Evolutionary conservation across 345 rosid genomes (phyloP).

Genomic region (Euclidium syriacum): DNA sequence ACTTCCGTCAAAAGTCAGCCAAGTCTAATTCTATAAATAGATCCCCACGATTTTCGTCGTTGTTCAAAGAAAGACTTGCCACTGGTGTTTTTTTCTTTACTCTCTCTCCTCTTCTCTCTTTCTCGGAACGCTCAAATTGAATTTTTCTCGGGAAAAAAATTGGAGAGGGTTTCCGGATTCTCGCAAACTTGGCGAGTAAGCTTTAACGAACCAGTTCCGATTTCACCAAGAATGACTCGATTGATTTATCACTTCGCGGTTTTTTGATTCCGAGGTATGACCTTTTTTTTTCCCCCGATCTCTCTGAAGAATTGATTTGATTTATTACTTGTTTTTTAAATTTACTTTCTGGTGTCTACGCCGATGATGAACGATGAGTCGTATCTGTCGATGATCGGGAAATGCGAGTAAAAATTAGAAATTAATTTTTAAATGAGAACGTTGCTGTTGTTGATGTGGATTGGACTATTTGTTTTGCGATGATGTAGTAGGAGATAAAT

Average conservation of each 20-base stretch:
- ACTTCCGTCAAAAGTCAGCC: constrained; percentile 18
- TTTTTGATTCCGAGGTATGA: constrained; percentile 8
- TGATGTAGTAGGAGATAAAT: no score
- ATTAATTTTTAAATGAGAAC: background rate
- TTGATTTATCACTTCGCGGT: background rate
- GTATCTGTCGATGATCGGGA: background rate
- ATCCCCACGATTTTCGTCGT: constrained; percentile 6
- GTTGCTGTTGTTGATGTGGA: background rate
- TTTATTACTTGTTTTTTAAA: background rate
- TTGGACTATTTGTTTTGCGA: background rate
- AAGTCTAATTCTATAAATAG: constrained; percentile 9
- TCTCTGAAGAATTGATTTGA: constrained; percentile 5
- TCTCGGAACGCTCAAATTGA: background rate
- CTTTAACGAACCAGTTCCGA: background rate
- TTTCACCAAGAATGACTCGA: background rate
- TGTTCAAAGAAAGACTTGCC: constrained; percentile 25
- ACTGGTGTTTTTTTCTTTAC: background rate
- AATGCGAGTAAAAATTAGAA: background rate
- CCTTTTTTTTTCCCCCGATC: background rate
- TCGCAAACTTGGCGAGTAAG: constrained; percentile 16
- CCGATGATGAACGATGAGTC: constrained; percentile 1
- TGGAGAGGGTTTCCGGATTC: constrained; percentile 9
- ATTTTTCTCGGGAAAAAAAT: constrained; percentile 5
- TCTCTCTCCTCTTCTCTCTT: background rate
- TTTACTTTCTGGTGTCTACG: background rate